phyloP scores from a whole-genome alignment of 495 filamentous ascomycete species.

The Hyaloscypha bicolor region DNA sequence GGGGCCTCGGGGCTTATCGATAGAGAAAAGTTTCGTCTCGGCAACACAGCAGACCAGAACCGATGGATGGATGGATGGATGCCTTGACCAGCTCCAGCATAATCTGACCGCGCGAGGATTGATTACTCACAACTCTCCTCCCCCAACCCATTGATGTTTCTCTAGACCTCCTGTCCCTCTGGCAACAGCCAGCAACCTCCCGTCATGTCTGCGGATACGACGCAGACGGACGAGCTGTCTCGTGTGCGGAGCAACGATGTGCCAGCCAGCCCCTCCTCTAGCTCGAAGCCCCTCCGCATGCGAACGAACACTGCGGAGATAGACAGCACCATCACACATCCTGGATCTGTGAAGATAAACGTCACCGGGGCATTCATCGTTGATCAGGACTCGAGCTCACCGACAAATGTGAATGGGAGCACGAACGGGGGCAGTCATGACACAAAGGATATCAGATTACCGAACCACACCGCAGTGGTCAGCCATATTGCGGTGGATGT shows the following conservation, averaged over 20 bases:
- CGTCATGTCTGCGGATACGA: constrained; percentile 29
- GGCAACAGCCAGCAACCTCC: constrained; percentile 20
- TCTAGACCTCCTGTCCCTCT: constrained; percentile 13
- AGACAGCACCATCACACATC: constrained; percentile 78
- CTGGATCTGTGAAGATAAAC: constrained; percentile 88
- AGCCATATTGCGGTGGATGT: constrained; percentile 97
- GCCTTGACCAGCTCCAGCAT: not conserved
- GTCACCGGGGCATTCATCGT: constrained; percentile 96
- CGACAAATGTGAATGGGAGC: constrained; percentile 45
- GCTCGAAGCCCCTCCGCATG: constrained; percentile 21
- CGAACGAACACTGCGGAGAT: constrained; percentile 53
- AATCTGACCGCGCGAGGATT: not conserved
- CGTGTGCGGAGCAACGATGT: constrained; percentile 16
- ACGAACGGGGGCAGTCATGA: constrained; percentile 67
- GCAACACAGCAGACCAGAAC: not conserved
- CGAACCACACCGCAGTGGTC: constrained; percentile 88
- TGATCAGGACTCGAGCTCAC: constrained; percentile 64
- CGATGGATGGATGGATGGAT: no score
- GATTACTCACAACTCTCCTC: constrained; percentile 3
- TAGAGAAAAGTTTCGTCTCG: constrained; percentile 4
- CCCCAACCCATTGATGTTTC: constrained; percentile 14
- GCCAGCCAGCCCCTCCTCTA: constrained; percentile 5
- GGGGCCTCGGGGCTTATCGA: not conserved
- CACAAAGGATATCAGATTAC: constrained; percentile 90
- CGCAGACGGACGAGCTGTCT: constrained; percentile 19